Evolutionary conservation across 768 basidiomycete species (phyloP).

Genomic region (Podaxis sp.): DNA sequence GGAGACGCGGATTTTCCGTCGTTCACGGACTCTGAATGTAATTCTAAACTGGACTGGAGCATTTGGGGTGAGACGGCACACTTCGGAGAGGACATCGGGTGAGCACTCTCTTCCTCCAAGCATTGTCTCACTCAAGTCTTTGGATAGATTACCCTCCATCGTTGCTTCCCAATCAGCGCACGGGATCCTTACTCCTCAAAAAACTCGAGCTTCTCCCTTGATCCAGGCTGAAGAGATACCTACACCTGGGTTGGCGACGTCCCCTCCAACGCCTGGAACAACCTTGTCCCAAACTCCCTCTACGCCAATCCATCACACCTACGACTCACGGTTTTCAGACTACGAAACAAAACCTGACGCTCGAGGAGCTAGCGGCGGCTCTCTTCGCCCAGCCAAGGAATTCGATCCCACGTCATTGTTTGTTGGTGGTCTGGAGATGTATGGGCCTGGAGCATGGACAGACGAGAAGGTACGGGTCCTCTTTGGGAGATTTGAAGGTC

Average conservation of each 20-base stretch:
- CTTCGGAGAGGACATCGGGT: slow-evolving; percentile 13
- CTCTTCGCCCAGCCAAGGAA: slow-evolving; percentile 30
- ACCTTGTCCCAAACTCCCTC: slow-evolving; percentile 45
- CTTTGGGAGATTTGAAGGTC: slow-evolving; percentile 62
- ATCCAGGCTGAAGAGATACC: slow-evolving; percentile 23
- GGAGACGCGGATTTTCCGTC: slow-evolving; percentile 36
- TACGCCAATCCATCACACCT: slow-evolving; percentile 43
- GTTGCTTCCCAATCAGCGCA: slow-evolving; percentile 1
- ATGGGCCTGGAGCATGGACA: slow-evolving; percentile 64
- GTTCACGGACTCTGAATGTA: slow-evolving; percentile 26
- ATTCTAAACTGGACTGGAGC: slow-evolving; percentile 23
- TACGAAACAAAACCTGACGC: slow-evolving; percentile 23
- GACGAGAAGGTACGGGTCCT: slow-evolving; percentile 57
- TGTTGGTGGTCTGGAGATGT: slow-evolving; percentile 72
- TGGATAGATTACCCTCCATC: background rate
- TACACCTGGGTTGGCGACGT: slow-evolving; percentile 45
- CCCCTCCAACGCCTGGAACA: slow-evolving; percentile 50
- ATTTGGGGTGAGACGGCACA: slow-evolving; percentile 22
- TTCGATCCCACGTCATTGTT: slow-evolving; percentile 72
- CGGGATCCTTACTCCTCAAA: background rate
- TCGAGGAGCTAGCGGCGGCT: slow-evolving; percentile 18
- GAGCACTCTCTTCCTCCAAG: background rate
- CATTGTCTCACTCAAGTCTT: background rate
- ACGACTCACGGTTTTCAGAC: slow-evolving; percentile 28
- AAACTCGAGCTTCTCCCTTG: background rate